A percentile compares a stretch with the other conserved stretches of the same genome.
Conservation (phyloP, 306 rosid species). For the Vigna angularis region DNA sequence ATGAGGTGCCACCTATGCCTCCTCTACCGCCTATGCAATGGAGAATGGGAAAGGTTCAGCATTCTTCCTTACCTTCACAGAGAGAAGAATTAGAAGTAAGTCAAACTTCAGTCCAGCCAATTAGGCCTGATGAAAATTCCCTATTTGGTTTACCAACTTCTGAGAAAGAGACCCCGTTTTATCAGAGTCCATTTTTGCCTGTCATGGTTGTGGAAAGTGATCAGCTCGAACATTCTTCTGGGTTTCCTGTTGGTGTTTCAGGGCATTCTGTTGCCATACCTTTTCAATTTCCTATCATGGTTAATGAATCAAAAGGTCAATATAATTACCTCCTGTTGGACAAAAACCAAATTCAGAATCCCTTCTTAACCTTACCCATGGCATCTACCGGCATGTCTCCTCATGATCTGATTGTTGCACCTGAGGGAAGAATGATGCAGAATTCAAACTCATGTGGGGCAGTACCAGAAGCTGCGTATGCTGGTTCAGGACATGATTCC, state of each 20-base stretch:
- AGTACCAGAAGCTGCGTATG: conserved; percentile 42
- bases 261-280: conserved; percentile 53
- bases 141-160: conserved; percentile 55
- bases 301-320: conserved; percentile 53
- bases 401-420: conserved; percentile 45
- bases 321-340: conserved; percentile 55
- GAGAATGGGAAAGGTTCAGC: conserved; percentile 83
- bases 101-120: conserved; percentile 51
- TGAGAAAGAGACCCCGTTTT: conserved; percentile 44
- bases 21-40: conserved; percentile 99
- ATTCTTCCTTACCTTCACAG: conserved; percentile 45
- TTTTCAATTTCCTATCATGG: conserved; percentile 58
- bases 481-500: conserved; percentile 43
- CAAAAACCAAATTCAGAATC: conserved; percentile 58
- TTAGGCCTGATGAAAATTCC: conserved; percentile 46
- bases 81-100: conserved; percentile 51
- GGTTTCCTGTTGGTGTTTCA: conserved; percentile 50
- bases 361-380: conserved; percentile 55
- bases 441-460: conserved; percentile 49
- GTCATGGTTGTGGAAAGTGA: conserved; percentile 55
- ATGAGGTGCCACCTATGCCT: conserved; percentile 94
- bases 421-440: conserved; percentile 54
- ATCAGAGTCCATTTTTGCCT: conserved; percentile 62
- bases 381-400: conserved; percentile 51
- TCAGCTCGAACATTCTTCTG: conserved; percentile 53